Evolutionary conservation across 2,329 filamentous ascomycete species (phyloP), one percentile per base, ranked within the genome.

Genomic region (Aureobasidium sp.): DNA sequence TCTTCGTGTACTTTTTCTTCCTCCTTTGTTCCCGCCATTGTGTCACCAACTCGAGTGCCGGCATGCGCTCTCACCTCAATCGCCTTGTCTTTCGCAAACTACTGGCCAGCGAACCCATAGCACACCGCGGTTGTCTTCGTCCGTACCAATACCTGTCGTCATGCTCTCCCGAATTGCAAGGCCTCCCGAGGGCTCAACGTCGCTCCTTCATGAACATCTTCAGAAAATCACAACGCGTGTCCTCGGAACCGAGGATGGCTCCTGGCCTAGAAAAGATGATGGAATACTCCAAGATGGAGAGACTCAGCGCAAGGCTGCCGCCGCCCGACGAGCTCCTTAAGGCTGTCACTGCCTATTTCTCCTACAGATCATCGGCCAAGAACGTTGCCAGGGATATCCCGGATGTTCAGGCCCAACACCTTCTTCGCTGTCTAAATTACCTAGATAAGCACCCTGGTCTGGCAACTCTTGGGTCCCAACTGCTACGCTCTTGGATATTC

Each of bases 181-280:
- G 46, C 15, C 29, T 41, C 34, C 36, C 48, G 9, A 56, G 50
- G 27, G 39, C 52, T 7, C 78, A 80, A 66, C 75, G 78, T 53
- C 78, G 86, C 65, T 81, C 81, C 3, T 85, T 92, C 63, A 80
- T 91, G 68, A 80, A 81, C 29, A 76, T 91, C 62, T 73, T 89
- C 67, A 72, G 79, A 65, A 84, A 85, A 68, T 76, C 84, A 3
- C 80, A 84, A 61, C 72, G 72, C 63, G 77, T 82, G 62, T 74
- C 86, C 47, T 87, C 85, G 71, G 79, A 84, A 26, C 79, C 86
- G 56, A 81, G 86, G 68, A 77, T 86, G 64, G 88, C 86, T 69
- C 88, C 84, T 0, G 91, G 91, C 59, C 83, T 91, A 69, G 84
- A 85, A 66, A 82, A 82, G 17, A 84, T 96, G 76, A 82, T 89